Evolutionary conservation across 163 green algal genomes (phyloP).

Genomic region (Chlorella variabilis): DNA sequence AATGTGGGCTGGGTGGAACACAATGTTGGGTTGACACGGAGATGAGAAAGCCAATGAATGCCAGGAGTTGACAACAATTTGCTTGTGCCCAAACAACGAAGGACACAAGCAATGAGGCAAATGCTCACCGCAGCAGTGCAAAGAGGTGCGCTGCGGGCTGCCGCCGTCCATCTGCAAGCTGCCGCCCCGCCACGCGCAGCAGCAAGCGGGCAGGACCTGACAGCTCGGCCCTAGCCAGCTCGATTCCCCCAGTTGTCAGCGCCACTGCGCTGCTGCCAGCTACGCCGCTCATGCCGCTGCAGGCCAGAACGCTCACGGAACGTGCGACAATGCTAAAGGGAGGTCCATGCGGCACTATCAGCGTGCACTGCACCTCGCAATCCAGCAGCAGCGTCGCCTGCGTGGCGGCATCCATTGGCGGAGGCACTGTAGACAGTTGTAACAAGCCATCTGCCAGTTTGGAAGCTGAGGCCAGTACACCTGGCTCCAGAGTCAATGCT

Average conservation of each 20-base stretch:
- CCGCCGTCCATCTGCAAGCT: neutral
- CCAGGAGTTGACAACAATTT: too few relatives aligned
- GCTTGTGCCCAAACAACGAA: too few relatives aligned
- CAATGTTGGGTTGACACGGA: too few relatives aligned
- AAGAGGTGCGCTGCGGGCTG: neutral
- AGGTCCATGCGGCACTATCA: neutral
- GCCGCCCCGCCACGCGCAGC: neutral
- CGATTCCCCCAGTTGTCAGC: neutral
- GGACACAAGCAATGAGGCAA: neutral
- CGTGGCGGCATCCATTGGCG: neutral
- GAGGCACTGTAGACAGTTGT: slow-evolving; percentile 10
- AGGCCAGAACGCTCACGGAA: neutral
- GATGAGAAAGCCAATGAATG: too few relatives aligned
- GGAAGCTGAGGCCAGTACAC: neutral
- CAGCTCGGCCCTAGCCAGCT: neutral
- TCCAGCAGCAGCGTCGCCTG: slow-evolving; percentile 5
- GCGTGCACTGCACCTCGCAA: slow-evolving; percentile 4
- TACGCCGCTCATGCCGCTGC: slow-evolving; percentile 4
- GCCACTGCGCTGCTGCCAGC: slow-evolving; percentile 5
- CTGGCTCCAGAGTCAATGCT: neutral
- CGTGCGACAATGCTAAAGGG: neutral
- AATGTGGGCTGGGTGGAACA: too few relatives aligned
- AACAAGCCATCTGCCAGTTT: slow-evolving; percentile 17
- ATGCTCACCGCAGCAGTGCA: slow-evolving; percentile 6
- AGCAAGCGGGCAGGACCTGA: neutral